Conservation (phyloP, 169 alveolate species). For the Eimeria sp. region DNA sequence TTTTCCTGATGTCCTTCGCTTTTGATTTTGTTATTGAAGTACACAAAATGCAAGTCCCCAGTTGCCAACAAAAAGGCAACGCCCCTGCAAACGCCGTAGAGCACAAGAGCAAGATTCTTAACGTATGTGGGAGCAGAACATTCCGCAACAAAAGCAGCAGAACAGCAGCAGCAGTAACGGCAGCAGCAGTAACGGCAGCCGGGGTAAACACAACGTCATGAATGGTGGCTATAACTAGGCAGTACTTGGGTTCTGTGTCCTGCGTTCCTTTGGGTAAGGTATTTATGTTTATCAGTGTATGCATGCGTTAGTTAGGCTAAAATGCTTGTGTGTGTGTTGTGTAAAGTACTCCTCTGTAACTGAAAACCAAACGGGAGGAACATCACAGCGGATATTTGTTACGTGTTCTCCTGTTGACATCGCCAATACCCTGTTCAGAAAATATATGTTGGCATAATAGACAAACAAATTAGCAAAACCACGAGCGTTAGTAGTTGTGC, state of each 20-base stretch:
- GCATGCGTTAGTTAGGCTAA: background rate
- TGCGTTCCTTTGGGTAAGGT: no score
- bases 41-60: background rate
- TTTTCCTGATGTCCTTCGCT: background rate
- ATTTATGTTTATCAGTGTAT: no score
- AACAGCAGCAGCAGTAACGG: constrained; percentile 4
- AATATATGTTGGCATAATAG: background rate
- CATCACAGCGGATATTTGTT: background rate
- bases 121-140: background rate
- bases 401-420: constrained; percentile 7
- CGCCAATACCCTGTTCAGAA: background rate
- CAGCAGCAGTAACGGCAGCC: constrained; percentile 36
- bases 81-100: background rate
- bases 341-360: constrained; percentile 8
- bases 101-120: background rate
- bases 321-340: background rate
- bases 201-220: background rate
- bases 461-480: background rate
- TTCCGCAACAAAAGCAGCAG: background rate
- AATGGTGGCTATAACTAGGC: background rate
- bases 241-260: background rate
- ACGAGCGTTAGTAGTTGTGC: background rate
- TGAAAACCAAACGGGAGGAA: background rate
- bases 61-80: background rate
- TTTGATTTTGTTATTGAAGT: background rate